Evolutionary conservation across 2,329 filamentous ascomycete species (phyloP).

Genomic region (Cytospora paraplurivora): DNA sequence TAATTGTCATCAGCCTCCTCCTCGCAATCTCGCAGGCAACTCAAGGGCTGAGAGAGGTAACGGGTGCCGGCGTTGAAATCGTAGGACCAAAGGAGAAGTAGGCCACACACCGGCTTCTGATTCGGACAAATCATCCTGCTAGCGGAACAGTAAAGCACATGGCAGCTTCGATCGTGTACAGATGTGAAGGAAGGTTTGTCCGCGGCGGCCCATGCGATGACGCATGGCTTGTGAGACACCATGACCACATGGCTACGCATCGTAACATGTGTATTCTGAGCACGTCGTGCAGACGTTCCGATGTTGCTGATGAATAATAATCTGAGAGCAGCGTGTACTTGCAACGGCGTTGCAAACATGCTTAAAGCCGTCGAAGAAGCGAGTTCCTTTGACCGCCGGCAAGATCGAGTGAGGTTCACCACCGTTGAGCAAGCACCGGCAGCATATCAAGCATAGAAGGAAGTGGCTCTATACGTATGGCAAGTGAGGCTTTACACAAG

Average conservation of each 20-base stretch:
- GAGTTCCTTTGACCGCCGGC: not conserved
- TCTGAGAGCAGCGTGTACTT: not conserved
- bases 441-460: not conserved
- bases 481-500: slow-evolving; percentile 3
- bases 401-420: not conserved
- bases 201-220: not conserved
- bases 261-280: not conserved
- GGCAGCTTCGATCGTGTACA: not conserved
- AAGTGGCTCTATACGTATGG: not conserved
- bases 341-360: not conserved
- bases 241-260: not conserved
- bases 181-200: not conserved
- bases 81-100: not conserved
- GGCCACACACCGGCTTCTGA: not conserved
- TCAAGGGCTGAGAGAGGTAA: not conserved
- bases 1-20: not conserved
- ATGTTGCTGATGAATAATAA: not conserved
- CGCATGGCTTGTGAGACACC: not conserved
- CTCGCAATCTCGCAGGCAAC: not conserved
- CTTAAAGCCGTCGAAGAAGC: not conserved
- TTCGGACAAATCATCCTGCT: not conserved
- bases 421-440: not conserved
- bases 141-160: not conserved
- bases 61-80: not conserved
- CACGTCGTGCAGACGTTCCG: not conserved